phyloP scores from a whole-genome alignment of 805 yeast species.

The Torulaspora indica region DNA sequence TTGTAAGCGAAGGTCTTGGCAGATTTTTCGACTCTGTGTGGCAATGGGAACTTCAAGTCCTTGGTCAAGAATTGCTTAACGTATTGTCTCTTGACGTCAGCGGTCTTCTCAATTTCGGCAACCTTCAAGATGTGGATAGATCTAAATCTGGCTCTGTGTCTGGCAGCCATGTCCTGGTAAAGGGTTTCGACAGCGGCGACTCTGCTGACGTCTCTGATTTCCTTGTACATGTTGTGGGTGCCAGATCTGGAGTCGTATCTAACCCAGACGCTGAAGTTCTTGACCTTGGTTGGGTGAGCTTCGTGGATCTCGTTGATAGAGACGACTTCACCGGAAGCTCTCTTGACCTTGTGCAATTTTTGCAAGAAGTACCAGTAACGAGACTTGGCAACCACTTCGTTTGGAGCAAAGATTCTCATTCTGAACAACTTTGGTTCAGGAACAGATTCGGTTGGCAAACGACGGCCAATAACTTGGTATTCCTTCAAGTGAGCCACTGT shows the following conservation, averaged over 20 bases:
- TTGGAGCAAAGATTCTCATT: slow-evolving; percentile 99
- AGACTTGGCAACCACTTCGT: slow-evolving; percentile 98
- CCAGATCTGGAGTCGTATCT: slow-evolving; percentile 99
- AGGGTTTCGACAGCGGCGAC: slow-evolving; percentile 97
- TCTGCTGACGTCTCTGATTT: slow-evolving; percentile 99
- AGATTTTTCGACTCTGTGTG: slow-evolving; percentile 97
- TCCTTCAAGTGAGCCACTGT: slow-evolving; percentile 94
- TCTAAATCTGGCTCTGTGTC: slow-evolving; percentile 99
- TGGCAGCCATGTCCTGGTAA: slow-evolving; percentile 99
- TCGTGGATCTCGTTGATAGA: slow-evolving; percentile 87
- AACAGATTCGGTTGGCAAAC: slow-evolving; percentile 97
- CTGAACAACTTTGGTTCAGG: slow-evolving; percentile 99
- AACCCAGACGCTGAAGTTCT: slow-evolving; percentile 99
- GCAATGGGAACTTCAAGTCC: slow-evolving; percentile 99
- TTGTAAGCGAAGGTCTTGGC: slow-evolving; percentile 81
- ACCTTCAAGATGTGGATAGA: slow-evolving; percentile 98
- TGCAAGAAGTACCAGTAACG: slow-evolving; percentile 99
- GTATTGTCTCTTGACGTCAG: slow-evolving; percentile 99
- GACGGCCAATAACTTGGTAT: slow-evolving; percentile 99
- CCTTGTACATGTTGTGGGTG: slow-evolving; percentile 99
- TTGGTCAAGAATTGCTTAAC: slow-evolving; percentile 92
- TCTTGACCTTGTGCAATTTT: slow-evolving; percentile 98
- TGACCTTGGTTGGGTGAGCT: slow-evolving; percentile 97
- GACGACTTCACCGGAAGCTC: slow-evolving; percentile 99
- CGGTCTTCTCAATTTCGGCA: slow-evolving; percentile 96